Conservation (phyloP, 768 basidiomycete genomes). For the Hericium coralloides region DNA sequence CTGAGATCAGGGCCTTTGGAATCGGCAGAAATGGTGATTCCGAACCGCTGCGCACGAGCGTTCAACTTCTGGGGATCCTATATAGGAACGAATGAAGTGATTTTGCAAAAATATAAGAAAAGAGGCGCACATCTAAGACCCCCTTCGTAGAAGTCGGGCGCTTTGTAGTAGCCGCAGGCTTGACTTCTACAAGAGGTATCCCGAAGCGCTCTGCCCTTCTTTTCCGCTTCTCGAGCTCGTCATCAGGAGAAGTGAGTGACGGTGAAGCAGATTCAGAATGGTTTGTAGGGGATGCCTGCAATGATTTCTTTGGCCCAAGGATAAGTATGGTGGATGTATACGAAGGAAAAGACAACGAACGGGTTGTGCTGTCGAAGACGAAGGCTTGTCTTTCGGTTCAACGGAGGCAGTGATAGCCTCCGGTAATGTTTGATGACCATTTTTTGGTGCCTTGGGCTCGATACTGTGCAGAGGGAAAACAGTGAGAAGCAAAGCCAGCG, state of each 20-base stretch:
- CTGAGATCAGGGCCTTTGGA: conserved; percentile 3
- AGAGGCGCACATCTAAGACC: not conserved
- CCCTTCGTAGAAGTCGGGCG: not conserved
- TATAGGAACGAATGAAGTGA: not conserved
- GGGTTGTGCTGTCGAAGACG: not conserved
- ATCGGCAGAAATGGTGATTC: conserved; percentile 15
- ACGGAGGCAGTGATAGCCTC: not conserved
- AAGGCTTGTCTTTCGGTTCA: not conserved
- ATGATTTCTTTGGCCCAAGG: not conserved
- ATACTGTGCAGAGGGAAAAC: not conserved
- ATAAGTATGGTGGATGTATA: not conserved
- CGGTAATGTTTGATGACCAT: no score
- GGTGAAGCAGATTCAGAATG: conserved; percentile 1
- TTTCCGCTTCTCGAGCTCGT: conserved; percentile 48
- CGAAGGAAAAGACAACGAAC: not conserved
- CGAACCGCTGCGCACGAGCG: conserved; percentile 50
- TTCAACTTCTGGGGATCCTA: conserved; percentile 34
- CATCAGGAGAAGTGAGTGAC: conserved; percentile 23
- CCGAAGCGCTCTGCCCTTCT: conserved; percentile 64
- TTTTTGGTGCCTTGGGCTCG: not conserved
- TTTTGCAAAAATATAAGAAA: not conserved
- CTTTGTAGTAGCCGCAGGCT: conserved; percentile 19
- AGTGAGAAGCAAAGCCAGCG: not conserved
- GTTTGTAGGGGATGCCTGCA: not conserved
- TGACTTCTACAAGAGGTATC: conserved; percentile 46